A percentile compares a stretch with the other conserved stretches of the same genome.
phyloP scores from a whole-genome alignment of 805 yeast genomes.

The Saturnispora sanitii region DNA sequence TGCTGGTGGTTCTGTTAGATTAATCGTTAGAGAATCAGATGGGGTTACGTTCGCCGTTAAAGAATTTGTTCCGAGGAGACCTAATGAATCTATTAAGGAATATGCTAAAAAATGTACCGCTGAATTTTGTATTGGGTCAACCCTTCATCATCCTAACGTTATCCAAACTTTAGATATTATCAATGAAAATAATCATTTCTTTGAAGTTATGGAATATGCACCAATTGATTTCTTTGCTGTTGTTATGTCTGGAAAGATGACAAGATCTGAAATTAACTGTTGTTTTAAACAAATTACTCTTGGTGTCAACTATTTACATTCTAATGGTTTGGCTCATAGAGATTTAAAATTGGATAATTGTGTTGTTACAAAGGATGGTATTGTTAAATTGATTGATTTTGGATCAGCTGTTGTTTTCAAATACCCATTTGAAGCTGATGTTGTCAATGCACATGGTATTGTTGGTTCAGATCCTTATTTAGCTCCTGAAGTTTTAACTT shows the following conservation, averaged over 20 bases:
- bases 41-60: conserved; percentile 72
- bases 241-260: conserved; percentile 79
- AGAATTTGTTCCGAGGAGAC: conserved; percentile 65
- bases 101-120: conserved; percentile 82
- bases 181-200: conserved; percentile 58
- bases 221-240: conserved; percentile 80
- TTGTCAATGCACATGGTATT: conserved; percentile 59
- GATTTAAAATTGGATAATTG: conserved; percentile 79
- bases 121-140: conserved; percentile 81
- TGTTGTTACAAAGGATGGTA: conserved; percentile 65
- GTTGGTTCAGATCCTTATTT: conserved; percentile 83
- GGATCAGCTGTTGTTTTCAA: conserved; percentile 78
- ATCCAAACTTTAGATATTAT: conserved; percentile 71
- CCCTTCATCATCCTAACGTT: conserved; percentile 71
- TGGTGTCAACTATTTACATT: conserved; percentile 67
- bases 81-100: conserved; percentile 62
- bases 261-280: conserved; percentile 73
- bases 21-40: conserved; percentile 59
- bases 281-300: conserved; percentile 64
- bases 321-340: conserved; percentile 73
- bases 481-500: conserved; percentile 67
- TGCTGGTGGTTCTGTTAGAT: conserved; percentile 80
- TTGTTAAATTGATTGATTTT: conserved; percentile 70
- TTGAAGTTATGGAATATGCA: conserved; percentile 79
- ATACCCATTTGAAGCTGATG: conserved; percentile 57